phyloP scores from a whole-genome alignment of 2,329 filamentous ascomycete genomes.

The Colletotrichum tanaceti region DNA sequence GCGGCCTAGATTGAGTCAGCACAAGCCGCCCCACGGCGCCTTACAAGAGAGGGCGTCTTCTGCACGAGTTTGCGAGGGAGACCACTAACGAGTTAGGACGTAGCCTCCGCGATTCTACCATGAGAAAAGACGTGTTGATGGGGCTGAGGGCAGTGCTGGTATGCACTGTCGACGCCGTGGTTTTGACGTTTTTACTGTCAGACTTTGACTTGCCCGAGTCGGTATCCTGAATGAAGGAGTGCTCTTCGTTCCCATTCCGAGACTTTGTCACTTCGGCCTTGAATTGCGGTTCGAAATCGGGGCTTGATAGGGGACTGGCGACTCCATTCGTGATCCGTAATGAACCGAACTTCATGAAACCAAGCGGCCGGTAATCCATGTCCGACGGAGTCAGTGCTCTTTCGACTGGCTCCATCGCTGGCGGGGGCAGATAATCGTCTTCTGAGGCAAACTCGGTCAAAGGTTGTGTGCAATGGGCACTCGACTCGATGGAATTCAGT shows the following conservation, averaged over 20 bases:
- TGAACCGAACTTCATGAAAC: conserved; percentile 71
- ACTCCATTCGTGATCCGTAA: conserved; percentile 71
- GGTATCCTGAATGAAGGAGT: background rate
- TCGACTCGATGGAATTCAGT: conserved; percentile 55
- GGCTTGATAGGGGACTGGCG: conserved; percentile 62
- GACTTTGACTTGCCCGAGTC: background rate
- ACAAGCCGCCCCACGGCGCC: conserved; percentile 48
- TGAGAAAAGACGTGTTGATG: conserved; percentile 24
- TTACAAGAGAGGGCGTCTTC: conserved; percentile 13
- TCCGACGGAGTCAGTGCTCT: conserved; percentile 64
- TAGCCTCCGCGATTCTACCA: background rate
- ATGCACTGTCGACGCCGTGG: conserved; percentile 16
- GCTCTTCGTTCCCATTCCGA: background rate
- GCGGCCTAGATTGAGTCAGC: conserved; percentile 47
- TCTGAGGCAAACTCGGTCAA: conserved; percentile 22
- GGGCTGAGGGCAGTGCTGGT: conserved; percentile 21
- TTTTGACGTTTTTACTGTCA: conserved; percentile 8
- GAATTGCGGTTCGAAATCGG: conserved; percentile 41
- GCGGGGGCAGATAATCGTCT: conserved; percentile 36
- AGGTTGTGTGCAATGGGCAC: conserved; percentile 7
- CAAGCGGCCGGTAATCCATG: conserved; percentile 68
- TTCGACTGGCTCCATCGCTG: conserved; percentile 44
- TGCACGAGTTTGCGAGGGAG: conserved; percentile 24
- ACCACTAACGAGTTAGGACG: conserved; percentile 29
- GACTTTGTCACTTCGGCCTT: background rate